These are phyloP conservation scores for Excoecaria cochinchinensis DNA, from an alignment of 345 rosid genomes.

Conservation along the genomic window DNA sequence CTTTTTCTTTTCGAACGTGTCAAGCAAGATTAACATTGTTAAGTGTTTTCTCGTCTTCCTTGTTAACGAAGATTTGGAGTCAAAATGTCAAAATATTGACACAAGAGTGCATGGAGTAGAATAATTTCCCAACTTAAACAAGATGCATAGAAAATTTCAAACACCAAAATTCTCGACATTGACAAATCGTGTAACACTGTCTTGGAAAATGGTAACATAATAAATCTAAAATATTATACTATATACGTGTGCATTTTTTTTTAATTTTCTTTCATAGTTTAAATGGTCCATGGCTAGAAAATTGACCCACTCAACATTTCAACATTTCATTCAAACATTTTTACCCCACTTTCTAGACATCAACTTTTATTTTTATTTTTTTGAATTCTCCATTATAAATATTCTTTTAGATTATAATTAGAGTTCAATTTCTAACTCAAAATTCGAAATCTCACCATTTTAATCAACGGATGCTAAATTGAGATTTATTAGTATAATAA, in stretches of 20 bases:
- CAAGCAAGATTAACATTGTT: slow-evolving; percentile 7
- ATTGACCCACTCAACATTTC: neutral
- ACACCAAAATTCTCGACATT: neutral
- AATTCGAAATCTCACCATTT: too few relatives aligned
- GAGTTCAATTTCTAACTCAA: too few relatives aligned
- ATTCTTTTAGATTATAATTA: too few relatives aligned
- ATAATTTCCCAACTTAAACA: neutral
- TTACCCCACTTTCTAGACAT: too few relatives aligned
- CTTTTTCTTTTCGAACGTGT: neutral
- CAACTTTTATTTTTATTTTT: too few relatives aligned
- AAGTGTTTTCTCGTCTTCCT: too few relatives aligned
- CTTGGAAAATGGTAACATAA: neutral
- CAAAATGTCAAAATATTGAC: neutral
- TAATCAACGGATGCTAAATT: too few relatives aligned
- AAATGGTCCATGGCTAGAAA: neutral
- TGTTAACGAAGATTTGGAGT: neutral
- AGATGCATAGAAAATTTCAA: neutral
- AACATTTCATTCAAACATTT: neutral
- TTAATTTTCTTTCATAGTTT: too few relatives aligned
- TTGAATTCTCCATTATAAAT: too few relatives aligned
- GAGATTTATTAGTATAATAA: too few relatives aligned
- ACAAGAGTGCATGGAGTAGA: neutral
- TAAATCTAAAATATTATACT: too few relatives aligned
- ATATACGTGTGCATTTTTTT: too few relatives aligned
- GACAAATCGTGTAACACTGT: neutral